phyloP scores from a whole-genome alignment of 129 eudicot species.

The Centaurea solstitialis region DNA sequence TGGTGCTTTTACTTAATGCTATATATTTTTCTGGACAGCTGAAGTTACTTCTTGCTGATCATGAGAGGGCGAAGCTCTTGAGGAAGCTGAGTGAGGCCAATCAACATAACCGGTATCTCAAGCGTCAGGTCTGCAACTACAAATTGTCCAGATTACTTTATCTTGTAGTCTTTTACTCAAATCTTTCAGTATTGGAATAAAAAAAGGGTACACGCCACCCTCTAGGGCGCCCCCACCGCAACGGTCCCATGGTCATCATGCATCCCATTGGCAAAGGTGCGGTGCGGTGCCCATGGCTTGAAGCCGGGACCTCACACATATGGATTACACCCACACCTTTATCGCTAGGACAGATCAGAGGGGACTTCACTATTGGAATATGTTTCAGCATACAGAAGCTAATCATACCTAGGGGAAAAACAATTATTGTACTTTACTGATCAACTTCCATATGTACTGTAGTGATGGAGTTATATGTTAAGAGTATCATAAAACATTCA shows the following conservation, averaged over 20 bases:
- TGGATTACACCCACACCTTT: no score
- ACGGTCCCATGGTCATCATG: no score
- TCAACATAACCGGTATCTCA: constrained; percentile 82
- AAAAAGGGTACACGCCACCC: no score
- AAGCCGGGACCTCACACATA: no score
- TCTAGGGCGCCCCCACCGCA: no score
- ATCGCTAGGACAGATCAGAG: no score
- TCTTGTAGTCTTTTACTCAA: neutral
- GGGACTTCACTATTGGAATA: neutral
- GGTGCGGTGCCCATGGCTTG: no score
- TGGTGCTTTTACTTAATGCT: constrained; percentile 2
- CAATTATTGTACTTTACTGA: neutral
- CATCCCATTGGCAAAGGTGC: no score
- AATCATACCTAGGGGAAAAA: neutral
- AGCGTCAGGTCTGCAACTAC: constrained; percentile 66
- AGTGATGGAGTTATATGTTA: neutral
- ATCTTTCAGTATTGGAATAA: neutral
- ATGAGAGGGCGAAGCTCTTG: constrained; percentile 77
- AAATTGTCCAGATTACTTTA: neutral
- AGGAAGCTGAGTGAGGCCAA: constrained; percentile 93
- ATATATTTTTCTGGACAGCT: constrained; percentile 42
- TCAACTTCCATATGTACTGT: neutral
- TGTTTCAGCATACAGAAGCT: neutral
- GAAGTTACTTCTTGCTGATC: constrained; percentile 66
- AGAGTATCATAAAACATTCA: neutral